Evolutionary conservation across 805 yeast genomes (phyloP), one percentile per base, ranked within the genome.

Genomic region (Nadsonia fulvescens): DNA sequence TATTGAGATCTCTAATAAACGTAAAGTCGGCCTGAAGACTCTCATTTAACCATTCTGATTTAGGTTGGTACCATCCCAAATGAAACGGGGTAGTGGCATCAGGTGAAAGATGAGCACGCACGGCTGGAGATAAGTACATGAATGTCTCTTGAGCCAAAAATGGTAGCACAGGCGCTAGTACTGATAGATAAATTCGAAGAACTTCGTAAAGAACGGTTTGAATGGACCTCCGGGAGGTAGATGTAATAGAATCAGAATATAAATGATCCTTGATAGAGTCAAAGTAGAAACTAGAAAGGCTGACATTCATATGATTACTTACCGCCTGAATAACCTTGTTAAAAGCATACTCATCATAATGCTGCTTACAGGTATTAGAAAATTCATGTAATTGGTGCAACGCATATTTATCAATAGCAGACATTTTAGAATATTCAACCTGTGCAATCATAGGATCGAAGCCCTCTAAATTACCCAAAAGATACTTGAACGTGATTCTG

Each of bases 71-170:
- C 56, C 63, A 59, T 4, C 67, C 60, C 14, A 42, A 32, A 46
- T 52, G 51, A 37, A 65, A 64, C 1, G 75, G 74, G 1, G 72
- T 54, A 4, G 30, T 42, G 3, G 16, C 8, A 5, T 18, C 23
- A 7, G 30, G 20, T 7, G 66, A 70, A 4, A 64, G 40, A 31
- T 58, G 57, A 19, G 66, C n/a, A n/a, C n/a, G n/a, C n/a, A n/a
- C n/a, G n/a, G n/a, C n/a, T n/a, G n/a, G n/a, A n/a, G n/a, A n/a
- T n/a, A n/a, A n/a, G n/a, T n/a, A n/a, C n/a, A n/a, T 65, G 93
- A 94, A 83, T 0, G 68, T 81, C 42, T 89, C 95, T 49, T 89
- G 96, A 0, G 86, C 61, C 30, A 83, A 53, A 3, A 79, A 45
- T 1, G 99, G 99, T 19, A 75, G 51, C 1, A 89, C 66, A 2